These are phyloP conservation scores for Ceratocystis alfenasii DNA, from an alignment of 2,329 filamentous ascomycete species.

Conservation along the genomic window DNA sequence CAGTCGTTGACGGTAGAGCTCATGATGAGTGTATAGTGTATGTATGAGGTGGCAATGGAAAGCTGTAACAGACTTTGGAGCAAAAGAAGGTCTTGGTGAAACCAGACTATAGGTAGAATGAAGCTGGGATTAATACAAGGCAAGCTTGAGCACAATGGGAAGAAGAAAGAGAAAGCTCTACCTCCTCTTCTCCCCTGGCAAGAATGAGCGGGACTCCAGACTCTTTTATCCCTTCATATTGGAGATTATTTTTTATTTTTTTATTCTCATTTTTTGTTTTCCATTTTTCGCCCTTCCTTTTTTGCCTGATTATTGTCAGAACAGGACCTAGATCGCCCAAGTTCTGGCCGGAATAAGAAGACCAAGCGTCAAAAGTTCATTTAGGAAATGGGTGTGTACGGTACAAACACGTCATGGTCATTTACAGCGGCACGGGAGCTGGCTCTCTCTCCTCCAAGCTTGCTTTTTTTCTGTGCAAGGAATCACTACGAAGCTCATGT, in stretches of 20 bases:
- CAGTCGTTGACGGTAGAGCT: constrained; percentile 28
- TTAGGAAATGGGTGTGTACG: no score
- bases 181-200: not conserved
- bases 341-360: not conserved
- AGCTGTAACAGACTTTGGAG: not conserved
- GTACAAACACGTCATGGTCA: no score
- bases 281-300: no score
- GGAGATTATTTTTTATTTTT: not conserved
- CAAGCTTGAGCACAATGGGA: not conserved
- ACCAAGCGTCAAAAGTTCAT: not conserved
- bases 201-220: not conserved
- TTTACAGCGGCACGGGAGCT: no score
- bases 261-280: not conserved
- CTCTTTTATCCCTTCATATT: constrained; percentile 10
- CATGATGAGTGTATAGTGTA: not conserved
- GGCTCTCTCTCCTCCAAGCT: no score
- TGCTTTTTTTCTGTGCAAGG: no score
- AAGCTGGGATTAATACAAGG: not conserved
- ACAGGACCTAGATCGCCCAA: not conserved
- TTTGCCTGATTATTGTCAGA: not conserved
- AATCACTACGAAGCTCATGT: no score
- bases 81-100: not conserved
- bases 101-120: not conserved
- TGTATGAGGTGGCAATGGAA: not conserved
- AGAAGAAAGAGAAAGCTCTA: not conserved